Percentiles rank a stretch among this genome's conserved stretches.
phyloP scores from a whole-genome alignment of 2,329 filamentous ascomycete species.

The Pseudocercospora ulei region DNA sequence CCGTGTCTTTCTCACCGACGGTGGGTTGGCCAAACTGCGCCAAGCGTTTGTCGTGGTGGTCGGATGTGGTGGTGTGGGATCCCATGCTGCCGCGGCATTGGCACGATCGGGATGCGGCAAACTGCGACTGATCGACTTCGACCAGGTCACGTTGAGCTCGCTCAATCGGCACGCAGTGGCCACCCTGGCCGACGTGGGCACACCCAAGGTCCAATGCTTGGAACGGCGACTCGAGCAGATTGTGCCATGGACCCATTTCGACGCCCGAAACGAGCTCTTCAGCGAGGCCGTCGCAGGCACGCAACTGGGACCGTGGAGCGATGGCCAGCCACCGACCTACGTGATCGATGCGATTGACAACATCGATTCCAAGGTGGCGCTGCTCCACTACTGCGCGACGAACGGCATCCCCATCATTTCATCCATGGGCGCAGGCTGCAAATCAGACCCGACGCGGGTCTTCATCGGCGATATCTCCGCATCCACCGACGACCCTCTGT shows the following conservation, averaged over 20 bases:
- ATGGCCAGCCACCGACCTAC: conserved; percentile 60
- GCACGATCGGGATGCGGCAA: conserved; percentile 81
- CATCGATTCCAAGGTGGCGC: conserved; percentile 87
- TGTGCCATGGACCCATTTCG: conserved; percentile 83
- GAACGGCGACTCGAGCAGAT: conserved; percentile 72
- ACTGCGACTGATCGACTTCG: conserved; percentile 86
- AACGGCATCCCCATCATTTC: conserved; percentile 74
- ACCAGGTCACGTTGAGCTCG: conserved; percentile 90
- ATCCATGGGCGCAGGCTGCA: conserved; percentile 93
- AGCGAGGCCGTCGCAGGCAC: conserved; percentile 54
- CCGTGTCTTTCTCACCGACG: conserved; percentile 75
- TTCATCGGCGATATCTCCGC: conserved; percentile 83
- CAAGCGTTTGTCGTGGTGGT: conserved; percentile 78
- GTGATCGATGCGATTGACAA: conserved; percentile 98
- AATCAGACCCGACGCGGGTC: conserved; percentile 73
- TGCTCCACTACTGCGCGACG: conserved; percentile 78
- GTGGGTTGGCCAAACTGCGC: conserved; percentile 69
- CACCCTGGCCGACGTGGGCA: conserved; percentile 85
- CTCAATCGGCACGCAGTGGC: conserved; percentile 94
- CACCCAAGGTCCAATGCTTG: conserved; percentile 80
- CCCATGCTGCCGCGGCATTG: conserved; percentile 76
- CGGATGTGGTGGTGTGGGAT: conserved; percentile 88
- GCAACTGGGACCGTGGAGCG: conserved; percentile 58
- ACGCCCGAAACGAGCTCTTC: conserved; percentile 77
- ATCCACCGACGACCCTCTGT: conserved; percentile 80